A percentile compares a stretch with the other conserved stretches of the same genome.
phyloP scores from a whole-genome alignment of 352 stramenopile genomes.

The Blastocystis sp. region DNA sequence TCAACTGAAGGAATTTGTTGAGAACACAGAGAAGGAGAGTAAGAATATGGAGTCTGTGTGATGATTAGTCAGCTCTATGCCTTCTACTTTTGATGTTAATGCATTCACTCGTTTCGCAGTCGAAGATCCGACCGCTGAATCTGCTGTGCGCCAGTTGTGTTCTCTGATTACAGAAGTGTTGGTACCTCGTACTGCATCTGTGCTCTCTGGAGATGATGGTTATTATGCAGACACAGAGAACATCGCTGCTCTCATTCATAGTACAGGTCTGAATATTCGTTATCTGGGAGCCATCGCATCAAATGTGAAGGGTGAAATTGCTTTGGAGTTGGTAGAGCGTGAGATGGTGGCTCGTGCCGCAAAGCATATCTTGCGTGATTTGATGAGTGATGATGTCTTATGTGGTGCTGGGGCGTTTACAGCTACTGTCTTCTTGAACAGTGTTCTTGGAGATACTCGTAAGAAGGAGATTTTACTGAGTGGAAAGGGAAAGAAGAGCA shows the following conservation, averaged over 20 bases:
- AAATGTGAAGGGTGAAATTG: neutral
- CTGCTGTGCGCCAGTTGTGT: neutral
- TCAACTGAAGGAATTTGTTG: neutral
- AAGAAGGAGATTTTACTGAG: constrained; percentile 53
- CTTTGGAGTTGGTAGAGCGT: neutral
- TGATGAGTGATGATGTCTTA: constrained; percentile 29
- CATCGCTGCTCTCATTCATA: constrained; percentile 6
- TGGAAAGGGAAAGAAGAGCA: constrained; percentile 41
- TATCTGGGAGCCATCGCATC: constrained; percentile 43
- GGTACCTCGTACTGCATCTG: neutral
- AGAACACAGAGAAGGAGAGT: constrained; percentile 27
- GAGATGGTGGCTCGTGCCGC: constrained; percentile 48
- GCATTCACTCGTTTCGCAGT: constrained; percentile 41
- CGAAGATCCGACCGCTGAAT: neutral
- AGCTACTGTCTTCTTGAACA: constrained; percentile 22
- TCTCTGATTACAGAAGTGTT: neutral
- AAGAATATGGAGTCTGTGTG: neutral
- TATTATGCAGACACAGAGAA: constrained; percentile 26
- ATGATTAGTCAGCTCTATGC: neutral
- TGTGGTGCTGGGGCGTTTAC: neutral
- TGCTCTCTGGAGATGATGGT: neutral
- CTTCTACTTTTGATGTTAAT: constrained; percentile 37
- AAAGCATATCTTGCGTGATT: constrained; percentile 51
- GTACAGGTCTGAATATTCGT: neutral
- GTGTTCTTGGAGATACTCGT: neutral